phyloP scores from a whole-genome alignment of 345 rosid genomes.

The Eucalyptus caleyi region DNA sequence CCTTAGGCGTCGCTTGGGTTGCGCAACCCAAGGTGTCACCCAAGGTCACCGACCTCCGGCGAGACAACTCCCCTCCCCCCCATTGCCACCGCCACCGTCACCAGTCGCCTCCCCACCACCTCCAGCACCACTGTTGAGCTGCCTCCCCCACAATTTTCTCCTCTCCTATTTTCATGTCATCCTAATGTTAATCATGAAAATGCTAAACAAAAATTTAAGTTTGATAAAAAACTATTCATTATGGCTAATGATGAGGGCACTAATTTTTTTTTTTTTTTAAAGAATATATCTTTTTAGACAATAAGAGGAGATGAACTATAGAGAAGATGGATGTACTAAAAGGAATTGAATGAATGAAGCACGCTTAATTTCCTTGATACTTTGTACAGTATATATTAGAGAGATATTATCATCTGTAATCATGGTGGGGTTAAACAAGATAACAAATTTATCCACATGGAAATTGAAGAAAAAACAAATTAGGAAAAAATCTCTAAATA shows the following conservation, averaged over 20 bases:
- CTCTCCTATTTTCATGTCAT: too few species aligned
- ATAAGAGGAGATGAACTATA: background rate
- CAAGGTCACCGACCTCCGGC: too few species aligned
- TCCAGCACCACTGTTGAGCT: accelerated
- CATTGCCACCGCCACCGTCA: too few species aligned
- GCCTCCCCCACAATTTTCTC: too few species aligned
- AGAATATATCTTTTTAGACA: background rate
- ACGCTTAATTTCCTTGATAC: background rate
- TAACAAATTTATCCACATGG: background rate
- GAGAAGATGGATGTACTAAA: background rate
- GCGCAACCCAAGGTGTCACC: accelerated
- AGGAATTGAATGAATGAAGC: background rate
- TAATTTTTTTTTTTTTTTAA: too few species aligned
- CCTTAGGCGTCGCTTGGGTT: too few species aligned
- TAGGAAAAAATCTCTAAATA: background rate
- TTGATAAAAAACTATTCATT: background rate
- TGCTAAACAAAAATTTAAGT: background rate
- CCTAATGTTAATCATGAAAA: too few species aligned
- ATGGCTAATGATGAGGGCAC: background rate
- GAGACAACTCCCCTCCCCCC: too few species aligned
- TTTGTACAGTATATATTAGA: background rate
- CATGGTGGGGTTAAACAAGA: background rate
- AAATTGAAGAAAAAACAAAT: too few species aligned
- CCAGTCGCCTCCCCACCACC: too few species aligned
- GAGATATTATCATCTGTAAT: background rate